phyloP scores from a whole-genome alignment of 2,329 filamentous ascomycete genomes.

The Coleophoma eucalyptorum region DNA sequence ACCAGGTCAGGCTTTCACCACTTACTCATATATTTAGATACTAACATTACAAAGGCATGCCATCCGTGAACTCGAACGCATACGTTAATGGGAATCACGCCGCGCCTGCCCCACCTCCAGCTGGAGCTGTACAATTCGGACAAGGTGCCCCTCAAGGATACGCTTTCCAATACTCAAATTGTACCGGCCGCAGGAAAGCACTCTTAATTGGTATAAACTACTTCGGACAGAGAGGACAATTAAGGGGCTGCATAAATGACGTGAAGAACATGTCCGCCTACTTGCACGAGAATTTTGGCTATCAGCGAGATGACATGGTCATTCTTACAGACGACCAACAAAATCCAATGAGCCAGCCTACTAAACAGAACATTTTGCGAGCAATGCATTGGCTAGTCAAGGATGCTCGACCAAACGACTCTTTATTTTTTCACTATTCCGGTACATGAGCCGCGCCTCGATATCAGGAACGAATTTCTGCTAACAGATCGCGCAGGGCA shows the following conservation, averaged over 20 bases:
- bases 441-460: constrained; percentile 45
- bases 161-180: constrained; percentile 86
- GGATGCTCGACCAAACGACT: constrained; percentile 87
- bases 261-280: constrained; percentile 96
- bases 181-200: constrained; percentile 84
- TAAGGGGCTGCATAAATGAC: constrained; percentile 94
- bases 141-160: constrained; percentile 77
- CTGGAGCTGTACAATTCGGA: constrained; percentile 69
- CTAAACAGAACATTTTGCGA: constrained; percentile 88
- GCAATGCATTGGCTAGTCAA: constrained; percentile 99
- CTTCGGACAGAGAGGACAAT: constrained; percentile 85
- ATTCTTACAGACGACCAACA: constrained; percentile 95
- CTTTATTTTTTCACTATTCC: constrained; percentile 96
- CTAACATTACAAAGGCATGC: constrained; percentile 28
- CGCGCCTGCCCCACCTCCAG: constrained; percentile 64
- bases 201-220: constrained; percentile 95
- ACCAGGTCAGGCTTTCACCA: constrained; percentile 35
- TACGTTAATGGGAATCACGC: constrained; percentile 53
- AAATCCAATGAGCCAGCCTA: constrained; percentile 95
- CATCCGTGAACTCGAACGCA: constrained; percentile 44
- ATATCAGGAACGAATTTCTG: constrained; percentile 9
- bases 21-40: neutral
- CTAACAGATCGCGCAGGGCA: constrained; percentile 48
- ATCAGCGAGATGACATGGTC: constrained; percentile 96
- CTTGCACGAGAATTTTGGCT: constrained; percentile 83